Evolutionary conservation across 2,329 filamentous ascomycete species (phyloP).

Genomic region (Colletotrichum sp.): DNA sequence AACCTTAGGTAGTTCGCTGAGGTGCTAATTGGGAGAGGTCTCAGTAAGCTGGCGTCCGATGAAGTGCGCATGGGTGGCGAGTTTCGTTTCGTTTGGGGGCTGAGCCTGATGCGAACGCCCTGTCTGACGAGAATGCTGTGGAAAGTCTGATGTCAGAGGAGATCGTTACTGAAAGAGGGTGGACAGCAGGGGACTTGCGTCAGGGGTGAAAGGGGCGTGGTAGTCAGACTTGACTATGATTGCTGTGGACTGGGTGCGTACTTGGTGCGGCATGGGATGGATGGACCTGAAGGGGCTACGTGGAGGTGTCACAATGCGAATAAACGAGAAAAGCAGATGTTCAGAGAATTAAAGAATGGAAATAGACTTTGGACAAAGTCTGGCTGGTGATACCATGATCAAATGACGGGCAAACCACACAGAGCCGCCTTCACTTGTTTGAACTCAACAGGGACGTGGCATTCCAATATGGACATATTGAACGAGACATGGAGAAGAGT

Average conservation of each 20-base stretch:
- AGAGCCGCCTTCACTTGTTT: not conserved
- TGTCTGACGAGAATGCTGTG: not conserved
- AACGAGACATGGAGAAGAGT: not conserved
- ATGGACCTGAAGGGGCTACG: not conserved
- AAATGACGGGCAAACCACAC: not conserved
- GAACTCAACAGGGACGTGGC: not conserved
- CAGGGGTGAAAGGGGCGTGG: no score
- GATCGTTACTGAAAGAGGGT: not conserved
- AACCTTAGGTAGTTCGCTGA: not conserved
- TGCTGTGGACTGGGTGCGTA: no score
- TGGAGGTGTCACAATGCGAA: not conserved
- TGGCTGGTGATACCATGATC: not conserved
- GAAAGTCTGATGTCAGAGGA: not conserved
- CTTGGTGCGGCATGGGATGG: no score
- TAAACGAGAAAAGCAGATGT: not conserved
- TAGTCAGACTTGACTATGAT: not conserved
- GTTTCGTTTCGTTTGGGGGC: not conserved
- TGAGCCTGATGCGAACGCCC: not conserved
- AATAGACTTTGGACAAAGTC: not conserved
- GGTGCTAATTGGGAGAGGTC: not conserved
- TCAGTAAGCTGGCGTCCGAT: not conserved
- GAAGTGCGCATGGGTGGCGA: no score
- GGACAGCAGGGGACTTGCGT: no score
- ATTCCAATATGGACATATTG: not conserved
- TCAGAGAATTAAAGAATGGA: not conserved